Base-by-base conservation (phyloP, 495 filamentous ascomycete genomes). In the Cercophora sp. region DNA sequence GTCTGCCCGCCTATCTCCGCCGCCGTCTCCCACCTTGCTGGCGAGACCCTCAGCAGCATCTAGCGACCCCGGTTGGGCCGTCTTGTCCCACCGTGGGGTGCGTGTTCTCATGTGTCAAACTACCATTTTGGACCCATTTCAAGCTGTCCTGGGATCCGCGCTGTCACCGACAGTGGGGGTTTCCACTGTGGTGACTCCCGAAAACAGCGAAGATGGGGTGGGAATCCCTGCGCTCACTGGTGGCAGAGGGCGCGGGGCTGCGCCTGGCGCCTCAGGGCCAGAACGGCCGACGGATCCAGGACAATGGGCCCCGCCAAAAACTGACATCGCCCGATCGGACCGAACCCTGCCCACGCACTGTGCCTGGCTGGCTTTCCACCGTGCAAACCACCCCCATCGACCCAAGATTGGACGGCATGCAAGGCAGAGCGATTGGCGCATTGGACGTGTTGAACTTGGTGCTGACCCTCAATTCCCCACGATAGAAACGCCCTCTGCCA, bases 61-160 rank as follows among this genome's bases (percentile, higher is more conserved):
- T 23, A 13, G 8, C 3, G 10, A 15, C 11, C 35, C 36, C 20
- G 24, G 18, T 37, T 49, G 27, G 20, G 25, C 26, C 52, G 32
- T 35, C 24, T n/a, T 26, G 37, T 47, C 34, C 48, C 29, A 52
- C 49, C 52, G 52, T 59, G 57, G 57, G 57, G 57, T 54, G 56
- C 24, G 25, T 22, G 25, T 45, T 40, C 35, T 41, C 45, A 27
- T 58, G 43, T 55, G 43, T 48, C 43, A 48, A 41, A 3, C 24
- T 29, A n/a, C 52, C 25, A 26, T 48, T 53, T 48, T 10, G 20
- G 31, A 23, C 34, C 20, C 22, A n/a, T 19, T 24, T 36, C 22
- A 13, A 27, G 51, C 29, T 54, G 26, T 31, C 27, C 39, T 26
- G 39, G 47, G 8, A 11, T 24, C 42, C 31, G 40, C 23, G 32